phyloP scores from a whole-genome alignment of 371 early-diverging fungal genomes.

The Capillidium heterosporum region DNA sequence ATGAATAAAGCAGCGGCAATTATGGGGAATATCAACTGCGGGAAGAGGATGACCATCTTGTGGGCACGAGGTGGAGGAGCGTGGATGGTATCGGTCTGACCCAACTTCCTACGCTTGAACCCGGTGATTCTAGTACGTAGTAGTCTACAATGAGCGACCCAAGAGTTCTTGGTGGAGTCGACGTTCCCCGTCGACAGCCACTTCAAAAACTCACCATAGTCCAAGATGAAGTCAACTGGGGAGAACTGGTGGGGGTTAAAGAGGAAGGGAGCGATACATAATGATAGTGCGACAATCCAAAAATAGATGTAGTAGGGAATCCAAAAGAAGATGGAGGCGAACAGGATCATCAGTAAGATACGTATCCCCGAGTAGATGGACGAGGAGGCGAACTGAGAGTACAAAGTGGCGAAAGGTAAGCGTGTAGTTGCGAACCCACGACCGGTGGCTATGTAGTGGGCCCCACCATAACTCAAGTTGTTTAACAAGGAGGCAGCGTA shows the following conservation, averaged over 20 bases:
- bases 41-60: constrained; percentile 42
- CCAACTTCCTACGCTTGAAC: constrained; percentile 49
- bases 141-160: constrained; percentile 56
- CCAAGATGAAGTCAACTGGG: constrained; percentile 49
- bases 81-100: constrained; percentile 27
- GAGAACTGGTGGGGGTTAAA: constrained; percentile 74
- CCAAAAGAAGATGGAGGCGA: constrained; percentile 53
- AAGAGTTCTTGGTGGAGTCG: constrained; percentile 48
- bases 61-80: constrained; percentile 50
- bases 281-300: constrained; percentile 63
- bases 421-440: constrained; percentile 83
- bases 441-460: constrained; percentile 72
- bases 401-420: constrained; percentile 52
- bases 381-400: constrained; percentile 54
- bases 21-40: constrained; percentile 53
- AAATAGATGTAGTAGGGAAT: constrained; percentile 63
- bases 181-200: constrained; percentile 70
- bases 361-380: constrained; percentile 64
- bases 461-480: constrained; percentile 67
- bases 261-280: constrained; percentile 58
- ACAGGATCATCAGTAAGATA: constrained; percentile 46
- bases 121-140: constrained; percentile 64
- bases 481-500: constrained; percentile 66
- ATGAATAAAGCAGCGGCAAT: constrained; percentile 40
- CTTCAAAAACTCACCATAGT: constrained; percentile 58